Percentiles rank a stretch among this genome's conserved stretches.
These are phyloP conservation scores for Albifimbria verrucaria DNA, from an alignment of 2,329 filamentous ascomycete genomes.

Conservation along the genomic window DNA sequence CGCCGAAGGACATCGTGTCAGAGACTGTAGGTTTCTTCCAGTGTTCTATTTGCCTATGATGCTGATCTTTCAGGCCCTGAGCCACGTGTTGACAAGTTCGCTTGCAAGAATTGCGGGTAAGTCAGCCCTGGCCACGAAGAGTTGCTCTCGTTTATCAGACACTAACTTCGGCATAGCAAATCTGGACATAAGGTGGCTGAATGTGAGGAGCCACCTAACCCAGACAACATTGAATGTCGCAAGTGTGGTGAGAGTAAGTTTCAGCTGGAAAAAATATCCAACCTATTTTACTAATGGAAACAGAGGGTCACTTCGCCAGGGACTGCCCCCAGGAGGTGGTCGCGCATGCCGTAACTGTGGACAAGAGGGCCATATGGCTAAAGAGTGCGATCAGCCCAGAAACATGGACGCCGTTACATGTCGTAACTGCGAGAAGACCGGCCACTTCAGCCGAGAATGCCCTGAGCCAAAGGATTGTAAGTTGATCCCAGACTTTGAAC, in stretches of 20 bases:
- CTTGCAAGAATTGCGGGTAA: conserved; percentile 66
- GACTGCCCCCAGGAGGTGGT: conserved; percentile 62
- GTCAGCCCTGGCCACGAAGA: too few species aligned
- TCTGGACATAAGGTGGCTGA: conserved; percentile 48
- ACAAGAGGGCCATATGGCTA: conserved; percentile 54
- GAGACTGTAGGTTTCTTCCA: conserved; percentile 58
- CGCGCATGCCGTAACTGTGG: conserved; percentile 61
- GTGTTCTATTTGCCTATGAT: not conserved
- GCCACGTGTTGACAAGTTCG: conserved; percentile 61
- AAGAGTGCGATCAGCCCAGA: conserved; percentile 46
- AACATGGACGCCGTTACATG: conserved; percentile 50
- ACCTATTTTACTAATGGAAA: conserved; percentile 7
- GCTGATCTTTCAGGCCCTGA: conserved; percentile 41
- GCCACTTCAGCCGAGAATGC: conserved; percentile 62
- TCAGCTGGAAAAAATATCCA: not conserved
- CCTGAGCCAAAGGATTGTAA: conserved; percentile 47
- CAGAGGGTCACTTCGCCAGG: conserved; percentile 58
- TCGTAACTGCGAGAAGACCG: conserved; percentile 57
- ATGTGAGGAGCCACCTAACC: conserved; percentile 58
- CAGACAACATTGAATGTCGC: conserved; percentile 61
- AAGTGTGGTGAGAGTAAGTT: conserved; percentile 59
- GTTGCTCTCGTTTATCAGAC: too few species aligned
- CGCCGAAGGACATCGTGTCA: conserved; percentile 60
- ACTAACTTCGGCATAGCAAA: conserved; percentile 30
- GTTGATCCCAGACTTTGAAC: conserved; percentile 9